Base-by-base conservation (phyloP, 2,329 filamentous ascomycete species). In the Fusarium nygamai region DNA sequence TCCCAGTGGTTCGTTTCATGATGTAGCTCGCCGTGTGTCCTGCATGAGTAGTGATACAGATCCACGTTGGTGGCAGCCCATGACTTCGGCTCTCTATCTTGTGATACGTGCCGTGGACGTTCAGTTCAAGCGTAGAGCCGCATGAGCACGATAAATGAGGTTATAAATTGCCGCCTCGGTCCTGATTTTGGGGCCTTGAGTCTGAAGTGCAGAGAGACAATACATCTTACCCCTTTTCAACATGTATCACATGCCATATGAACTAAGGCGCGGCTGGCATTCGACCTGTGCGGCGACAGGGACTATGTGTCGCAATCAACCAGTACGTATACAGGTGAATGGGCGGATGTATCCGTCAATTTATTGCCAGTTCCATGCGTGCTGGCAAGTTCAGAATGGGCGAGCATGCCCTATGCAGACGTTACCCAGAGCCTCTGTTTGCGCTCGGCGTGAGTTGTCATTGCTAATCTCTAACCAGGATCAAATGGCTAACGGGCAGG, bases 361-460 rank as follows among this genome's bases (percentile, higher is more conserved):
- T 48, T 77, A 73, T 48, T 81, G 79, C 24, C 61, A 67, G 47
- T 76, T 70, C 14, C 79, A 81, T 59, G 72, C 77, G 9, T 81
- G 79, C 51, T 72, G 61, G n/a, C 69, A 68, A 33, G 60, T 76
- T n/a, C 73, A 78, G n/a, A 70, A 53, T 11, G 77, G 78, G 5
- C 61, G 41, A 44, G 65, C 69, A 41, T 79, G 78, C 31, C 59
- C 38, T 10, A 36, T 54, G 29, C 75, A 76, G 22, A 81, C 79
- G 44, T 50, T 63, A 39, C 78, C 76, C 14, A 48, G 64, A 34
- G 77, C 72, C 14, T 60, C 72, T 11, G 64, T 76, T 6, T 80
- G 79, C 47, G 57, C 56, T 14, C 73, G 78, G 31, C 79, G 78
- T 80, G 64, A 74, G 77, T 74, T 67, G 34, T 66, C 51, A 43